phyloP scores from a whole-genome alignment of 257 asterid species.

The Nicotiana benthamiana region DNA sequence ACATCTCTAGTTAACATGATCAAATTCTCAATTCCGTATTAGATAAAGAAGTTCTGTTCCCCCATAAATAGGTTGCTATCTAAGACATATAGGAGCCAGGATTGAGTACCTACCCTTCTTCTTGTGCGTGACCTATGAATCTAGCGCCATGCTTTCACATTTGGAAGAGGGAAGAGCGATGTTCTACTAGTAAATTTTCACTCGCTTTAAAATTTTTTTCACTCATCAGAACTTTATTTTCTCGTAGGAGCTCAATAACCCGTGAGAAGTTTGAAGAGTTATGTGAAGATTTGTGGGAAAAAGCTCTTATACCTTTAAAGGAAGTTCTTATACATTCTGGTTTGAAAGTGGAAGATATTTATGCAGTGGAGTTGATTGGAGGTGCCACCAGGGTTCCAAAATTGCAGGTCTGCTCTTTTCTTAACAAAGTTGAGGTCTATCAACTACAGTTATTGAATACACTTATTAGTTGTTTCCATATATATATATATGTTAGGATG shows the following conservation, averaged over 20 bases:
- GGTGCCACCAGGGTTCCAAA: conserved; percentile 99
- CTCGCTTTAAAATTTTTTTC: not conserved
- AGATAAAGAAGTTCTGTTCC: not conserved
- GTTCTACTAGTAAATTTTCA: not conserved
- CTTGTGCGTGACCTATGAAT: not conserved
- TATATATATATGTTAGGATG: not conserved
- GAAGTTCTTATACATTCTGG: conserved; percentile 75
- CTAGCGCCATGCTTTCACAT: not conserved
- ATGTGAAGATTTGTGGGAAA: conserved; percentile 86
- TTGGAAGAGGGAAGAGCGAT: conserved; percentile 1
- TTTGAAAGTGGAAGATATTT: conserved; percentile 59
- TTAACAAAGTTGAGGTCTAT: not conserved
- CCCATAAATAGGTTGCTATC: not conserved
- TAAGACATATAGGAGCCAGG: not conserved
- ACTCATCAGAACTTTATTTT: not conserved
- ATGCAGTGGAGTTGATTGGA: conserved; percentile 96
- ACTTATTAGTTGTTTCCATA: not conserved
- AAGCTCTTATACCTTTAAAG: conserved; percentile 72
- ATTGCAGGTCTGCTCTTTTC: conserved; percentile 61
- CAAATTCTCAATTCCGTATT: not conserved
- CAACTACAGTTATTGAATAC: not conserved
- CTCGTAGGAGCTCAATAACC: conserved; percentile 76
- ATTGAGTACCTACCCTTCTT: not conserved
- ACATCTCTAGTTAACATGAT: not conserved
- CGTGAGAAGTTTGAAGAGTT: conserved; percentile 97